Conservation (phyloP, 2,329 filamentous ascomycete species). For the Fusarium clavum region DNA sequence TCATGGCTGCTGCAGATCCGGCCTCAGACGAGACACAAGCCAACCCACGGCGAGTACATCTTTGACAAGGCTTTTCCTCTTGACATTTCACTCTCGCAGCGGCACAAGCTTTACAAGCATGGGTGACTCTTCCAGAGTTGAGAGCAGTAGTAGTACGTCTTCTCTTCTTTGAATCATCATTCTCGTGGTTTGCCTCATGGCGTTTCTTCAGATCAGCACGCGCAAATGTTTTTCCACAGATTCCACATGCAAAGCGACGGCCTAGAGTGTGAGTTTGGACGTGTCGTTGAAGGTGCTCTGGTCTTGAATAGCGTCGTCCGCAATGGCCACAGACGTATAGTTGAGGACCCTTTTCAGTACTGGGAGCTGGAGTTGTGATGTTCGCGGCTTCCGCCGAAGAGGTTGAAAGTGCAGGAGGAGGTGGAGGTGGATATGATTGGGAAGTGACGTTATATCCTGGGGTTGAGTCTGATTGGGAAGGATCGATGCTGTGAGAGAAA, state of each 20-base stretch:
- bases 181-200: conserved; percentile 64
- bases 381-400: conserved; percentile 12
- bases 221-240: conserved; percentile 66
- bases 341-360: conserved; percentile 48
- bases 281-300: conserved; percentile 65
- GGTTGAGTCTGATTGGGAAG: conserved; percentile 43
- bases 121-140: conserved; percentile 61
- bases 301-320: conserved; percentile 63
- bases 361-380: conserved; percentile 7
- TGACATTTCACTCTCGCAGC: conserved; percentile 66
- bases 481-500: conserved; percentile 47
- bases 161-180: conserved; percentile 61
- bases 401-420: conserved; percentile 12
- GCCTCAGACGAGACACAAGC: conserved; percentile 56
- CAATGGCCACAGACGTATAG: conserved; percentile 65
- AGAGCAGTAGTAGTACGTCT: conserved; percentile 59
- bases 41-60: conserved; percentile 61
- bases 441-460: conserved; percentile 18
- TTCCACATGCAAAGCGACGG: conserved; percentile 61
- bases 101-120: conserved; percentile 65
- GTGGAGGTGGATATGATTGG: conserved; percentile 30
- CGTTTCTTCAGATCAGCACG: conserved; percentile 66
- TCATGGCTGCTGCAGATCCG: conserved; percentile 57
- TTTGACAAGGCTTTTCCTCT: conserved; percentile 65
- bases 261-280: conserved; percentile 64